phyloP scores from a whole-genome alignment of 176 grass and related monocot species.

The Triticum dicoccoides region DNA sequence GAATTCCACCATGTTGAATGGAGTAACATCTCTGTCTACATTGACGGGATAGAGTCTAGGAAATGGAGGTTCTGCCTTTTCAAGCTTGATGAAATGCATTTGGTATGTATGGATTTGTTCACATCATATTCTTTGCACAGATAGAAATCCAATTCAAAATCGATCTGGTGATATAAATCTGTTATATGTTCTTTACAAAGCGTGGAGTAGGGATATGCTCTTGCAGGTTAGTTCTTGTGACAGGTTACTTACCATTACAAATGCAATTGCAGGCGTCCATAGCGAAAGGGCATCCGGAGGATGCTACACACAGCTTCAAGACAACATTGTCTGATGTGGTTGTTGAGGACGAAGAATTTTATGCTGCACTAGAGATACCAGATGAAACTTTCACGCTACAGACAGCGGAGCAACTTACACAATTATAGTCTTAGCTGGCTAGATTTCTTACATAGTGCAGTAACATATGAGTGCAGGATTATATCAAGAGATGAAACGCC shows the following conservation, averaged over 20 bases:
- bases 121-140: background rate
- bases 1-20: conserved; percentile 72
- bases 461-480: background rate
- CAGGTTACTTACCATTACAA: background rate
- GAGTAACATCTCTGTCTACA: conserved; percentile 44
- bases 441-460: background rate
- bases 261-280: conserved; percentile 56
- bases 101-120: conserved; percentile 17
- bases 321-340: conserved; percentile 15
- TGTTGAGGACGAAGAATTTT: conserved; percentile 31
- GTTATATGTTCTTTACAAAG: background rate
- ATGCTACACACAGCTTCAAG: conserved; percentile 46
- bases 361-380: conserved; percentile 12
- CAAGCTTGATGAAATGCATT: conserved; percentile 41
- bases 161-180: background rate
- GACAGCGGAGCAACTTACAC: conserved; percentile 46
- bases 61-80: conserved; percentile 53
- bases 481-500: background rate
- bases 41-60: conserved; percentile 58
- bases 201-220: background rate
- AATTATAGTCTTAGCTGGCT: background rate
- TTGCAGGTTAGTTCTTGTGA: background rate
- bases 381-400: conserved; percentile 43
- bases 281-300: conserved; percentile 56
- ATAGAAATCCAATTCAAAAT: background rate